phyloP scores from a whole-genome alignment of 257 asterid species.

The Nicotiana otophora region DNA sequence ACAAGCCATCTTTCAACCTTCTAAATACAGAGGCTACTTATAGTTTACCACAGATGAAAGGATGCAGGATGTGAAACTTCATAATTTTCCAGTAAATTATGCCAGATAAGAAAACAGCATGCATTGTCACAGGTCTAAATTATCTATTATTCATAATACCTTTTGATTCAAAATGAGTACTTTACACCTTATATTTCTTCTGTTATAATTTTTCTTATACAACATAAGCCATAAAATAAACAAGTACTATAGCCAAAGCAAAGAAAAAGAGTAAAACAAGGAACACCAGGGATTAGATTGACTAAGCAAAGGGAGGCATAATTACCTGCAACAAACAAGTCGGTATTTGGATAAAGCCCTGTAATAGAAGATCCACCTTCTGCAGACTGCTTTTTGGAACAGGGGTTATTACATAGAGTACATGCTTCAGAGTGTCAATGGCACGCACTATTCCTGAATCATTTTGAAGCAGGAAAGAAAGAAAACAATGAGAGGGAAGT shows the following conservation, averaged over 20 bases:
- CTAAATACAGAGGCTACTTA: not conserved
- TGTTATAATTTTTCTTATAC: not conserved
- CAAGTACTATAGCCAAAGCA: not conserved
- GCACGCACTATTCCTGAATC: conserved; percentile 81
- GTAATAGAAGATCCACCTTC: conserved; percentile 75
- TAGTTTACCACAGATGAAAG: not conserved
- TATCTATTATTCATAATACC: not conserved
- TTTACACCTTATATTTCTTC: not conserved
- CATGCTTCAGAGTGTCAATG: conserved; percentile 52
- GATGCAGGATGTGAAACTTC: conserved; percentile 1
- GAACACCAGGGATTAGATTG: not conserved
- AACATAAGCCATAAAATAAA: not conserved
- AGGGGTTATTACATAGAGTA: conserved; percentile 71
- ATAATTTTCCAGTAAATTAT: not conserved
- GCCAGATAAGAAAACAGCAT: not conserved
- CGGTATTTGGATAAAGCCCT: conserved; percentile 78
- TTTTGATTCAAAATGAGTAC: not conserved
- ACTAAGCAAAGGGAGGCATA: not conserved
- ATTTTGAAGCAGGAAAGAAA: conserved; percentile 9
- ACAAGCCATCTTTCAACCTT: not conserved
- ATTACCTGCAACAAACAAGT: conserved; percentile 73
- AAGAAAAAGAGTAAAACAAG: not conserved
- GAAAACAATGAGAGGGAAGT: not conserved
- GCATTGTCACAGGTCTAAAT: not conserved
- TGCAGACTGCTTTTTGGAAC: conserved; percentile 62